phyloP scores from a whole-genome alignment of 495 filamentous ascomycete genomes.

The Astrothelium subdiscretum region DNA sequence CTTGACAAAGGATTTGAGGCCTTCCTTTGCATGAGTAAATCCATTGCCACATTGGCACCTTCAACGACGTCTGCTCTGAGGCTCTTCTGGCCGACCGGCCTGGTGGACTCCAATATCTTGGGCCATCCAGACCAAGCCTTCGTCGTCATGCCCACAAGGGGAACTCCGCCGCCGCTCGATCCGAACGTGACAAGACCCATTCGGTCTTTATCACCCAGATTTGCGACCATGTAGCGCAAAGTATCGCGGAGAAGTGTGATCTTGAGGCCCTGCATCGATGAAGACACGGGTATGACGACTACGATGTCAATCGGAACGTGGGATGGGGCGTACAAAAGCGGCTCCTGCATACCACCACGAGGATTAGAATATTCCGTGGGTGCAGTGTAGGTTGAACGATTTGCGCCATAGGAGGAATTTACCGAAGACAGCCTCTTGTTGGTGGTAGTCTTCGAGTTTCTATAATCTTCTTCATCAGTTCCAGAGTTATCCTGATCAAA shows the following conservation, averaged over 20 bases:
- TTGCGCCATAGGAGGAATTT: conserved; percentile 76
- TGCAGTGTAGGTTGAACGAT: conserved; percentile 60
- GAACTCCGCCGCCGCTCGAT: conserved; percentile 84
- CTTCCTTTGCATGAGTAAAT: conserved; percentile 95
- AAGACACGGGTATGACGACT: conserved; percentile 92
- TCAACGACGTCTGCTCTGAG: conserved; percentile 95
- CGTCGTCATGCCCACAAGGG: conserved; percentile 93
- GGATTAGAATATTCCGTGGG: conserved; percentile 66
- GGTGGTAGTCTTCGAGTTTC: conserved; percentile 45
- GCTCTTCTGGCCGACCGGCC: conserved; percentile 92
- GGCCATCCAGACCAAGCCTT: conserved; percentile 89
- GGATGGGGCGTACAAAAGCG: conserved; percentile 41
- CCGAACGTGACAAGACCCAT: conserved; percentile 98
- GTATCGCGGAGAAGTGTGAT: conserved; percentile 92
- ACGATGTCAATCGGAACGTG: conserved; percentile 95
- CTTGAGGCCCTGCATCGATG: conserved; percentile 98
- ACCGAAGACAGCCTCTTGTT: conserved; percentile 75
- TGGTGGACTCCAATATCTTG: conserved; percentile 76
- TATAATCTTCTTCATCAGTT: conserved; percentile 85
- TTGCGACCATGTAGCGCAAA: conserved; percentile 82
- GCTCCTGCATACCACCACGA: conserved; percentile 32
- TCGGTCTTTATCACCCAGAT: conserved; percentile 84
- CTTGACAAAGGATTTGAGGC: conserved; percentile 92
- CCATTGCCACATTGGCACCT: conserved; percentile 97
- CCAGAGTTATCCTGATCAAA: conserved; percentile 73